Evolutionary conservation across 345 rosid species (phyloP).

Genomic region (Mallotus nudiflorus): DNA sequence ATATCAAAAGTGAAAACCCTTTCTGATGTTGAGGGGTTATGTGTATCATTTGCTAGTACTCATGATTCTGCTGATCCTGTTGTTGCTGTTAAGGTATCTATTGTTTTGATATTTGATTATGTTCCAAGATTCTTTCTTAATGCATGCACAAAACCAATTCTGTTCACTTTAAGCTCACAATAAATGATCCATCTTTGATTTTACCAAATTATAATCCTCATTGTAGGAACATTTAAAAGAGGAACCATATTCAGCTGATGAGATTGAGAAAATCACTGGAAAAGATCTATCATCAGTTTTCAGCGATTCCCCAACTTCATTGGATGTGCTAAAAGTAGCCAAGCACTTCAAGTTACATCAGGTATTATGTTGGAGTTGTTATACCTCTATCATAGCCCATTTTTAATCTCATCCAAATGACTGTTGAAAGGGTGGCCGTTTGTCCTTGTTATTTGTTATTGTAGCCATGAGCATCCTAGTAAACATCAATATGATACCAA

Average conservation of each 20-base stretch:
- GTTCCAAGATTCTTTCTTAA: background rate
- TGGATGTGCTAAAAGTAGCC: constrained; percentile 81
- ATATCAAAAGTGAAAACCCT: constrained; percentile 76
- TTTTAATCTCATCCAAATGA: too few relatives aligned
- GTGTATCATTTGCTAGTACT: constrained; percentile 59
- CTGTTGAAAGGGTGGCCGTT: too few relatives aligned
- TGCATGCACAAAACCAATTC: background rate
- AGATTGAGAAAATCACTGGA: constrained; percentile 60
- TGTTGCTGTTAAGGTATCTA: constrained; percentile 78
- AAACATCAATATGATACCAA: too few relatives aligned
- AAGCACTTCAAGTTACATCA: constrained; percentile 78
- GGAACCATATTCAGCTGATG: constrained; percentile 77
- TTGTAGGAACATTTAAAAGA: constrained; percentile 69
- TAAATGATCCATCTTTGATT: background rate
- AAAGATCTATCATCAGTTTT: constrained; percentile 59
- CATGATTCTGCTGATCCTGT: constrained; percentile 75
- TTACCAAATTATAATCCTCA: background rate
- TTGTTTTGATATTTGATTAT: background rate
- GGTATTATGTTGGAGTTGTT: constrained; percentile 38
- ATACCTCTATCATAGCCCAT: background rate
- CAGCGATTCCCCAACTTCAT: constrained; percentile 61
- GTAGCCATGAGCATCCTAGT: too few relatives aligned
- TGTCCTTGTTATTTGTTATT: too few relatives aligned
- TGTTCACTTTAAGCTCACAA: background rate
- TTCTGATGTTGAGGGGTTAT: constrained; percentile 87